These are phyloP conservation scores for Psilocybe cyanescens DNA, from an alignment of 768 basidiomycete genomes.

Conservation along the genomic window DNA sequence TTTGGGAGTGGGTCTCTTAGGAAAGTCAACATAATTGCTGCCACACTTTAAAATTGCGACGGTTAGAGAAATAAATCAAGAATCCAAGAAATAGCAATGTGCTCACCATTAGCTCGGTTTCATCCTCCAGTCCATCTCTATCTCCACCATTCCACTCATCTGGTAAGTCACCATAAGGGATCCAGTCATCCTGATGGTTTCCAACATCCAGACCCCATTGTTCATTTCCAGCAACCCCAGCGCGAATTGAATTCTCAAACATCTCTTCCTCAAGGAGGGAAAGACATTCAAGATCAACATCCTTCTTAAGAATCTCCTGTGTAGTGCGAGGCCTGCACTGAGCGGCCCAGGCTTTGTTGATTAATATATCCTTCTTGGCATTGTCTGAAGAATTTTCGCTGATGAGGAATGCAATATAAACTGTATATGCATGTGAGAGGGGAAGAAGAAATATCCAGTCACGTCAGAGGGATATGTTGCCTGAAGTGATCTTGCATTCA, in stretches of 20 bases:
- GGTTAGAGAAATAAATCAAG: too few relatives aligned
- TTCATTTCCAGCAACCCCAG: conserved; percentile 18
- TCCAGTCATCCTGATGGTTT: conserved; percentile 21
- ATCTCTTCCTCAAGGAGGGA: conserved; percentile 27
- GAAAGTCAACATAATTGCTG: too few relatives aligned
- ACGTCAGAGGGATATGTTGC: neutral
- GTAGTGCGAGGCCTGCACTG: neutral
- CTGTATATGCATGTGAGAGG: conserved; percentile 16
- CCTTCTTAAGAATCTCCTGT: conserved; percentile 6
- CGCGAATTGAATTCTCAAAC: conserved; percentile 23
- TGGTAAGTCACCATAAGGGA: conserved; percentile 14
- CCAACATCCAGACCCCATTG: conserved; percentile 26
- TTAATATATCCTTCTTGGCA: neutral
- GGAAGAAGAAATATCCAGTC: conserved; percentile 14
- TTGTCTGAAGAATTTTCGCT: neutral
- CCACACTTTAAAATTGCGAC: too few relatives aligned
- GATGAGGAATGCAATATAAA: conserved; percentile 17
- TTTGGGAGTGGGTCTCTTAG: too few relatives aligned
- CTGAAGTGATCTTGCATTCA: conserved; percentile 17
- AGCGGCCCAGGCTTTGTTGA: conserved; percentile 7
- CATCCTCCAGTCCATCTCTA: neutral
- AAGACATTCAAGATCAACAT: conserved; percentile 28
- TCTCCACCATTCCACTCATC: conserved; percentile 6
- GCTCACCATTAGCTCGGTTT: neutral
- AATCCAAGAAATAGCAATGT: neutral